Evolutionary conservation across 441 rosid species (phyloP).

Genomic region (Melastoma candidum): DNA sequence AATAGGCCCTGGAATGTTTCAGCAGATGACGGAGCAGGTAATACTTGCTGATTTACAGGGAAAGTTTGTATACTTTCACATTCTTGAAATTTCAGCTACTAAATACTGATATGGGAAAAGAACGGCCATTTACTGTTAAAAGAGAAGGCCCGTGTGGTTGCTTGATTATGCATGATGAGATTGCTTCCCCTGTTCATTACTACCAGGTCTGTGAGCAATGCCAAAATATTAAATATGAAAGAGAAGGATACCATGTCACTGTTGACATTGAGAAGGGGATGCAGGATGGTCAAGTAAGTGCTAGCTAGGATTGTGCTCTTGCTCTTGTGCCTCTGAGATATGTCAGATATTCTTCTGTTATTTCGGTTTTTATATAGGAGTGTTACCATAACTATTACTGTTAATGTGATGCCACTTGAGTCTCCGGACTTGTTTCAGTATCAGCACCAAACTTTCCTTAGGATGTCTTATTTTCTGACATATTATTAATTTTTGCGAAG

Average conservation of each 20-base stretch:
- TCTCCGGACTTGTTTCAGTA: no score
- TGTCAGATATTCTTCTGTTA: no score
- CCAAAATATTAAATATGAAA: conserved; percentile 74
- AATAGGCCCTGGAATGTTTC: conserved; percentile 99
- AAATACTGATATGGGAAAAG: no score
- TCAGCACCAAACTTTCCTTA: no score
- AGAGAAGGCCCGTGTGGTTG: no score
- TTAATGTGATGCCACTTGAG: no score
- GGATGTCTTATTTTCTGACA: no score
- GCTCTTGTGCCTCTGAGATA: background rate
- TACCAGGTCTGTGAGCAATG: conserved; percentile 85
- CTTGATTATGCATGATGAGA: background rate
- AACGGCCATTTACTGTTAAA: no score
- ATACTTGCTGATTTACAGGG: background rate
- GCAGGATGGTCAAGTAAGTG: conserved; percentile 91
- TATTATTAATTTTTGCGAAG: no score
- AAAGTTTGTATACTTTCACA: background rate
- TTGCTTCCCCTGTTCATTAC: conserved; percentile 9
- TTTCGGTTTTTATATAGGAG: background rate
- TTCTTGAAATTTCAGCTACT: no score
- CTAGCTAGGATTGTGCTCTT: conserved; percentile 1
- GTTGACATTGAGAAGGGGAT: conserved; percentile 97
- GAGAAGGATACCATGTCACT: conserved; percentile 76
- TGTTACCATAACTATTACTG: no score
- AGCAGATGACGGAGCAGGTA: conserved; percentile 98